These are phyloP conservation scores for Leishmania amazonensis DNA, from an alignment of 208 protist genomes.

Conservation along the genomic window DNA sequence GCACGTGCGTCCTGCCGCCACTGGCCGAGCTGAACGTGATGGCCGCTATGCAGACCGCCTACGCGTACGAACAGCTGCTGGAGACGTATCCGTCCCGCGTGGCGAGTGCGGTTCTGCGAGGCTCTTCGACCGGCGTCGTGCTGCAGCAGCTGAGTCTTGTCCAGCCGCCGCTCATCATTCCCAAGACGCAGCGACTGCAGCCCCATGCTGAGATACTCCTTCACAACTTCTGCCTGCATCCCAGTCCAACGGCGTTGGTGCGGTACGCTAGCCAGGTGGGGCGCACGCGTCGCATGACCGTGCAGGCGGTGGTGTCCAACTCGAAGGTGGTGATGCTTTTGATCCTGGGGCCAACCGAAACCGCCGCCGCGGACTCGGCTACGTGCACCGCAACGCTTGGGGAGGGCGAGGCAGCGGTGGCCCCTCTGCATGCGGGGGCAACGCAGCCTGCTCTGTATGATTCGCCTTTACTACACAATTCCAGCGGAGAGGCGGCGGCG, in stretches of 20 bases:
- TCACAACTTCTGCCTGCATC: conserved; percentile 57
- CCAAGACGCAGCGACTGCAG: conserved; percentile 10
- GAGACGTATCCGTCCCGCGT: conserved; percentile 33
- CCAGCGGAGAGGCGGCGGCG: neutral
- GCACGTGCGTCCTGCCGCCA: conserved; percentile 42
- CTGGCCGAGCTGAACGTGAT: conserved; percentile 41
- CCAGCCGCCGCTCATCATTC: conserved; percentile 23
- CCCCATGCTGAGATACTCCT: conserved; percentile 32
- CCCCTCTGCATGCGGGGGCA: neutral
- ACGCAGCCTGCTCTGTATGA: neutral
- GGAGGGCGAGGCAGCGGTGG: neutral
- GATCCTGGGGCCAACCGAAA: conserved; percentile 21
- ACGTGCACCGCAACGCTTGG: neutral
- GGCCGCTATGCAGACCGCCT: conserved; percentile 35
- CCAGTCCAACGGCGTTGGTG: conserved; percentile 51
- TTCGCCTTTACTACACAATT: neutral
- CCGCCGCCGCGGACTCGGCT: conserved; percentile 6
- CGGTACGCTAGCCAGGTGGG: conserved; percentile 46
- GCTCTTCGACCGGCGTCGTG: conserved; percentile 14
- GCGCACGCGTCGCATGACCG: conserved; percentile 30
- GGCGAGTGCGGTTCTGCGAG: conserved; percentile 42
- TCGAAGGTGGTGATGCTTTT: conserved; percentile 53
- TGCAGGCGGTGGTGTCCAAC: conserved; percentile 60
- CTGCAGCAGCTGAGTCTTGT: conserved; percentile 20
- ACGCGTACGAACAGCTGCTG: conserved; percentile 56